Evolutionary conservation across 768 basidiomycete genomes (phyloP), one percentile per base, ranked within the genome.

Genomic region (Butyriboletus loyo): DNA sequence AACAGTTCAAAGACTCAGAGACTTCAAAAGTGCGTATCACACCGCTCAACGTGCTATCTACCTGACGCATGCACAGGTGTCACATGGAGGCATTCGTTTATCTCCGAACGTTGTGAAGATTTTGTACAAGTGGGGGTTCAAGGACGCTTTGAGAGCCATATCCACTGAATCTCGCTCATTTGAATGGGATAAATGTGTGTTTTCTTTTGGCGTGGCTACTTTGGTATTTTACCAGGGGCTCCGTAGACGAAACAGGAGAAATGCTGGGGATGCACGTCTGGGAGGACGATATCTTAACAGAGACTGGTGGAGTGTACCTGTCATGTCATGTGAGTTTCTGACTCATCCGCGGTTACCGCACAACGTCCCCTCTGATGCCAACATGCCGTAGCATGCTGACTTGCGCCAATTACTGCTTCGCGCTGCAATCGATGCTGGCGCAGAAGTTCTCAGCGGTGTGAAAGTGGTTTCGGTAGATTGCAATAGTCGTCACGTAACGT

Each of bases 51-150:
- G 14, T 42, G 19, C 19, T 6, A 17, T 30, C 11, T 28, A 25
- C 15, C 53, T 24, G 38, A 61, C 22, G 21, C n/a, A 39, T 9
- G 1, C 44, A 32, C 15, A 77, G 75, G 58, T 59, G 25, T 65
- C 66, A 21, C 64, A 53, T 21, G 73, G 69, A 41, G 79, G 78
- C 21, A 62, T 78, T 42, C 74, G 78, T 27, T 70, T 82, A 7
- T 80, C 82, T 37, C 82, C 84, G 14, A 84, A 85, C 52, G 75
- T 83, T 68, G 80, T 81, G 30, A 75, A 76, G 46, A 67, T 84
- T 4, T 65, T 85, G 24, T 73, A 74, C 49, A 72, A 77, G 53
- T 86, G 84, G 83, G 82, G 79, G 14, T 72, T 81, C 2, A 74
- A 69, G 22, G 73, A 77, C 17, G 62, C 68, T 7, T 64, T 85